phyloP scores from a whole-genome alignment of 73 alveolate genomes.

The Stentor roeselii region DNA sequence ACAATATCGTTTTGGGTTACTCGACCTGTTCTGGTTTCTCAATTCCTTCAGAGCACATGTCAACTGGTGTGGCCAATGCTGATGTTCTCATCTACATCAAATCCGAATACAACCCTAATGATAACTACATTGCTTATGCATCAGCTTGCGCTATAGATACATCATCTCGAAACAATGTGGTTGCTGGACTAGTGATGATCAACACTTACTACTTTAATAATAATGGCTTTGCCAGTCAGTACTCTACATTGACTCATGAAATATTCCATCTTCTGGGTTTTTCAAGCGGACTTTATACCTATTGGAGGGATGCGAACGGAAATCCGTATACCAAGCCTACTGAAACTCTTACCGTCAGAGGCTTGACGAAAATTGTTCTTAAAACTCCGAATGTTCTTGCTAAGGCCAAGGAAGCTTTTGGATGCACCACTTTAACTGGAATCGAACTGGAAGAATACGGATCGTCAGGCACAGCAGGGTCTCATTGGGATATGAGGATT shows the following conservation, averaged over 20 bases:
- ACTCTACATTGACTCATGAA: too few species aligned
- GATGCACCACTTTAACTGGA: background rate
- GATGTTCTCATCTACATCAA: background rate
- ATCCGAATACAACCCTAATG: background rate
- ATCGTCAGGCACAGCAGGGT: background rate
- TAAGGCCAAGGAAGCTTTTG: too few species aligned
- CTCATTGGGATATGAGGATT: background rate
- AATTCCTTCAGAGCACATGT: background rate
- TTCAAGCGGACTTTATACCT: background rate
- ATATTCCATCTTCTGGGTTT: background rate
- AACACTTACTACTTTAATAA: too few species aligned
- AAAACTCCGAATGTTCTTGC: background rate
- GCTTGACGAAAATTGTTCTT: background rate
- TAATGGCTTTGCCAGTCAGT: background rate
- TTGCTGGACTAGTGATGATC: too few species aligned
- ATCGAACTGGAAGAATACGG: slow-evolving; percentile 6
- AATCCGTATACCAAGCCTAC: background rate
- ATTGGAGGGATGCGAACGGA: background rate
- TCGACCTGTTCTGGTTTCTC: background rate
- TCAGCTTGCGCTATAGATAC: background rate
- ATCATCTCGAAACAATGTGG: background rate
- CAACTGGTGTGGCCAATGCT: background rate
- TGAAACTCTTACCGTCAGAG: background rate
- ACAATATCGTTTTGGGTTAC: too few species aligned
- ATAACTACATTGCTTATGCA: background rate